Evolutionary conservation across 495 filamentous ascomycete genomes (phyloP).

Genomic region (Barbatosphaeria neglecta): DNA sequence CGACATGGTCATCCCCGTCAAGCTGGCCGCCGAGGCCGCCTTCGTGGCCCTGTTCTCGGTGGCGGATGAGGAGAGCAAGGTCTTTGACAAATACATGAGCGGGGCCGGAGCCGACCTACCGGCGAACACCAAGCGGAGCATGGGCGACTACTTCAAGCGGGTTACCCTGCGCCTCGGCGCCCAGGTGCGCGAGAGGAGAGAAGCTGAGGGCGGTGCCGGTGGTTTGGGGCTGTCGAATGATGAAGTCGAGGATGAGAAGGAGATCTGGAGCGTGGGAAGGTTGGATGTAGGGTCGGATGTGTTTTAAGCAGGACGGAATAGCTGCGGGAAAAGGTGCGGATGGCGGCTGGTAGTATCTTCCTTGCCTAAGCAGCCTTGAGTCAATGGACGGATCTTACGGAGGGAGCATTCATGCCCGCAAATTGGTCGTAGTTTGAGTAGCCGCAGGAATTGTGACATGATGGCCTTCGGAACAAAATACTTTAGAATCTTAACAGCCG

Average conservation of each 20-base stretch:
- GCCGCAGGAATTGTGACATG: too few species aligned
- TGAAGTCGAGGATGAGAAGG: slow-evolving; percentile 85
- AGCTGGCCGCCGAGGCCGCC: slow-evolving; percentile 86
- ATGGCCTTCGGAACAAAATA: too few species aligned
- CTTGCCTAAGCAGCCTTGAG: too few species aligned
- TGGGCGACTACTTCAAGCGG: slow-evolving; percentile 96
- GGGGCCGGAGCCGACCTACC: slow-evolving; percentile 37
- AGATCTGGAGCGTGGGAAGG: slow-evolving; percentile 91
- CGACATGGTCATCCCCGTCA: slow-evolving; percentile 90
- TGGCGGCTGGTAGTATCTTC: too few species aligned
- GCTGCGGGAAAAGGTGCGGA: too few species aligned
- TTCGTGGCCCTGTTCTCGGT: slow-evolving; percentile 92
- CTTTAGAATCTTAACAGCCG: too few species aligned
- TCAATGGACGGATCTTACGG: too few species aligned
- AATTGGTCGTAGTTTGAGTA: too few species aligned
- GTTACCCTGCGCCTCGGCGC: slow-evolving; percentile 68
- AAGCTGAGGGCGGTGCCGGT: slow-evolving; percentile 81
- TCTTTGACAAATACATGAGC: slow-evolving; percentile 83
- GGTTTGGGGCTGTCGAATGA: slow-evolving; percentile 77
- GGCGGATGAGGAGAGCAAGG: slow-evolving; percentile 68
- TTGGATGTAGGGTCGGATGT: slow-evolving; percentile 65
- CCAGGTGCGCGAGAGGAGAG: slow-evolving; percentile 76
- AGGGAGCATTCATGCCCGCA: too few species aligned
- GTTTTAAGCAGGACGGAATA: slow-evolving; percentile 42
- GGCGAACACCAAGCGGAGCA: slow-evolving; percentile 68